Evolutionary conservation across 2,329 filamentous ascomycete genomes (phyloP).

Genomic region (Pleurostoma richardsiae): DNA sequence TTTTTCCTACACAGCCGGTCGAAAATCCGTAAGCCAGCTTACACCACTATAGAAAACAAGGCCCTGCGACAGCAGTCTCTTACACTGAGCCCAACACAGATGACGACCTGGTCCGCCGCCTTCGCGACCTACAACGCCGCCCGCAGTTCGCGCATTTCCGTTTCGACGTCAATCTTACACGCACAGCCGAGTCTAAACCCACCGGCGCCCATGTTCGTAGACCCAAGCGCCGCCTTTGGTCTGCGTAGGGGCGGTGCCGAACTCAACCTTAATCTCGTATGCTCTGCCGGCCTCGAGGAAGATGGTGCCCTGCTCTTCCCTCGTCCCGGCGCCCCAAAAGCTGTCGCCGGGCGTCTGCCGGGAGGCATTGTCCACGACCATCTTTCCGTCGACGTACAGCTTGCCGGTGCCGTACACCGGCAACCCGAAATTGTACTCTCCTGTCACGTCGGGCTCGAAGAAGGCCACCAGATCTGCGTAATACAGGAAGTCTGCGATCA

Average conservation of each 20-base stretch:
- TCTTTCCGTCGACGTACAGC: conserved; percentile 23
- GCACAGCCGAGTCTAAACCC: conserved; percentile 18
- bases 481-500: conserved; percentile 15
- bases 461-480: conserved; percentile 14
- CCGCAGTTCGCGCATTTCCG: conserved; percentile 19
- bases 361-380: conserved; percentile 24
- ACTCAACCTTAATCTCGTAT: conserved; percentile 24
- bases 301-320: conserved; percentile 19
- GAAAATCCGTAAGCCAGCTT: too few relatives aligned
- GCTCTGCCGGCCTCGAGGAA: conserved; percentile 18
- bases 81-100: conserved; percentile 53
- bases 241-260: conserved; percentile 18
- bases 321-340: conserved; percentile 29
- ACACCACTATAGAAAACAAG: too few relatives aligned
- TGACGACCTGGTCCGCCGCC: conserved; percentile 51
- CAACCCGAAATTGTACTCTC: conserved; percentile 24
- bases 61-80: too few relatives aligned
- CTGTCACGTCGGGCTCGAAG: conserved; percentile 11
- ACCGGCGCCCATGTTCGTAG: conserved; percentile 21
- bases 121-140: conserved; percentile 51
- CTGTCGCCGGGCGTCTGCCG: conserved; percentile 26
- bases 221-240: conserved; percentile 16
- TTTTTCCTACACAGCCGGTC: conserved; percentile 8
- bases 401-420: conserved; percentile 27
- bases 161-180: conserved; percentile 10